Conservation (phyloP, 257 asterid genomes). For the Solanum peruvianum region DNA sequence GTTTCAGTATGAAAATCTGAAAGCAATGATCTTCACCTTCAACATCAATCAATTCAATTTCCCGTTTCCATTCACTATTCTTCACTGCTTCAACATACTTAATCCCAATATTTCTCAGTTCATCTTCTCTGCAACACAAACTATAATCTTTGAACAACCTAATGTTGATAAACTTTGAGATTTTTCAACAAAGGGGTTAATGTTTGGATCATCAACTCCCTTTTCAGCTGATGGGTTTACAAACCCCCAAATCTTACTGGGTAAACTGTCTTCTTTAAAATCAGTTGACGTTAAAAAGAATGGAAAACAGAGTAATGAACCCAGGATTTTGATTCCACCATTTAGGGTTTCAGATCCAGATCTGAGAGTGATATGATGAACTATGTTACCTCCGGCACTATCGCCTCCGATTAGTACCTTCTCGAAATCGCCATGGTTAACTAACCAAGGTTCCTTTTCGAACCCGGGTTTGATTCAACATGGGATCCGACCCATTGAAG, state of each 20-base stretch:
- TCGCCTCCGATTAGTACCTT: conserved; percentile 12
- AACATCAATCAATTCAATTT: conserved; percentile 6
- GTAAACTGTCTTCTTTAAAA: neutral
- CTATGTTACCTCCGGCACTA: conserved; percentile 27
- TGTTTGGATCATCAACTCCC: conserved; percentile 8
- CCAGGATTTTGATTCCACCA: neutral
- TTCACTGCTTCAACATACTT: conserved; percentile 5
- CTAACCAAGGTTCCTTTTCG: conserved; percentile 3
- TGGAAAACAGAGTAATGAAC: conserved; percentile 5
- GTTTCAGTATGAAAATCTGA: neutral
- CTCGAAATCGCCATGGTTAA: neutral
- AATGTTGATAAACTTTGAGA: neutral
- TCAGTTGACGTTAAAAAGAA: conserved; percentile 1
- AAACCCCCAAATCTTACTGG: neutral
- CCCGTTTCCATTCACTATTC: conserved; percentile 12
- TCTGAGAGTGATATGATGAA: neutral
- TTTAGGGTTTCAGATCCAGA: neutral
- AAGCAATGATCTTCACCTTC: conserved; percentile 16
- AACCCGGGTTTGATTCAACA: neutral
- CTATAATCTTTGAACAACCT: conserved; percentile 6
- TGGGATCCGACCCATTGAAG: conserved; percentile 24
- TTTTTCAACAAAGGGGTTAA: neutral
- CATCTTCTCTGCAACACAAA: neutral
- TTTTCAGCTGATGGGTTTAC: neutral
- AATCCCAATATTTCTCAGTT: neutral